Evolutionary conservation across 1,284 basidiomycete genomes (phyloP).

Genomic region (Leccinum variabile): DNA sequence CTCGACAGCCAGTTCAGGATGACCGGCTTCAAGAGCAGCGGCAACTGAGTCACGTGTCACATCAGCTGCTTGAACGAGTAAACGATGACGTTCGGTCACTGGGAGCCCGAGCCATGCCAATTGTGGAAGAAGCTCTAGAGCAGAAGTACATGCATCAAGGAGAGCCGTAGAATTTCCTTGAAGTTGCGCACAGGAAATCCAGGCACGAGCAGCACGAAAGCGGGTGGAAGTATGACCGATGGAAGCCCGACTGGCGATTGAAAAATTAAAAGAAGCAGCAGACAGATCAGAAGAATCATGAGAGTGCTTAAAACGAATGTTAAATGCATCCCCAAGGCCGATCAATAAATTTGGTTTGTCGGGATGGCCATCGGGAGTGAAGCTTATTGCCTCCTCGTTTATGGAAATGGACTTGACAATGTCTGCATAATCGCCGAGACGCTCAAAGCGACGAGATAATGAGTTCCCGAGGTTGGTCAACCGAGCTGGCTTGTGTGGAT

Average conservation of each 20-base stretch:
- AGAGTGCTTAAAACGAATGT: background rate
- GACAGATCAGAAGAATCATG: background rate
- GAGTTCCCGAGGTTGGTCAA: background rate
- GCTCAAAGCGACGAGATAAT: background rate
- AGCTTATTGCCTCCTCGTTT: background rate
- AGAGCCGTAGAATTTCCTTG: background rate
- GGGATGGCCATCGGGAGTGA: background rate
- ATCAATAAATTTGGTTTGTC: background rate
- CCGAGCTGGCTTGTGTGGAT: background rate
- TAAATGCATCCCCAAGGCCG: background rate
- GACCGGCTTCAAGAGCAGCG: background rate
- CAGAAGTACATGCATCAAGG: background rate
- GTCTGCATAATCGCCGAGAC: background rate
- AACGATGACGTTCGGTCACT: background rate
- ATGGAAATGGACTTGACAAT: background rate
- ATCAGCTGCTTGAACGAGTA: background rate
- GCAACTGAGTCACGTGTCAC: background rate
- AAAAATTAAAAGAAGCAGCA: background rate
- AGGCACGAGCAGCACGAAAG: background rate
- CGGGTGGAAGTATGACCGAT: background rate
- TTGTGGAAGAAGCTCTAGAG: background rate
- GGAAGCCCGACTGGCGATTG: background rate
- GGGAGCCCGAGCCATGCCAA: background rate
- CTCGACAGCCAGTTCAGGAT: too few relatives aligned
- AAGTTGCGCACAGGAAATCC: background rate